Evolutionary conservation across 176 grass and related monocot species (phyloP).

Genomic region (Cocos nucifera): DNA sequence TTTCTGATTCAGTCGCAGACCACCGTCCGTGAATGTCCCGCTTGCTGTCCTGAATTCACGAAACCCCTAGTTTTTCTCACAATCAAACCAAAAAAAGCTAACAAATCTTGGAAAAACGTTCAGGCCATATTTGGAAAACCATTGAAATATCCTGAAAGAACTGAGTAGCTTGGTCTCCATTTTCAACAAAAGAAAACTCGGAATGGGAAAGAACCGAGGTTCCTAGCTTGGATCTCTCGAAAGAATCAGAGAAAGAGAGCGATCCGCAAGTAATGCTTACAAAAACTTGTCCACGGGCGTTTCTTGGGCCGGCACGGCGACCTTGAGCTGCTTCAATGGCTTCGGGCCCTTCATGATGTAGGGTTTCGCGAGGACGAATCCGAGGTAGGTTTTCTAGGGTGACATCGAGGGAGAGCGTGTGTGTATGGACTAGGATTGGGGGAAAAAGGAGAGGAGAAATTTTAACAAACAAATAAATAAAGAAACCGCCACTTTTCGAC

Average conservation of each 20-base stretch:
- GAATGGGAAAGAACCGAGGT: background rate
- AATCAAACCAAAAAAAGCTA: background rate
- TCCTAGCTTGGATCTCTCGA: background rate
- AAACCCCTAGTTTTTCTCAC: no score
- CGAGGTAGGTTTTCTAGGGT: conserved; percentile 23
- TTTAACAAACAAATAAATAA: no score
- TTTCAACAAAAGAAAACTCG: background rate
- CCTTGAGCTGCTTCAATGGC: conserved; percentile 47
- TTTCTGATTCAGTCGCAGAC: conserved; percentile 74
- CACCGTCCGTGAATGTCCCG: conserved; percentile 87
- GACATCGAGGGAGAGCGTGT: no score
- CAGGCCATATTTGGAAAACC: no score
- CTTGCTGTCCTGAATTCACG: conserved; percentile 63
- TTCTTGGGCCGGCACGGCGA: conserved; percentile 68
- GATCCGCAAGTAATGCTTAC: conserved; percentile 10
- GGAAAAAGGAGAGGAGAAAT: no score
- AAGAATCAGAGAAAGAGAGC: no score
- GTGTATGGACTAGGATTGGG: no score
- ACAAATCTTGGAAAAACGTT: no score
- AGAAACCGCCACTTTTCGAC: no score
- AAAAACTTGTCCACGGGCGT: conserved; percentile 62
- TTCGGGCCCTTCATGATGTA: conserved; percentile 74
- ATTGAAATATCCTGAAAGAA: no score
- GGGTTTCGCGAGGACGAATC: background rate
- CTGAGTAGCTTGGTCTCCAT: no score